Conservation (phyloP, 805 yeast genomes). For the Candida mattraensis region DNA sequence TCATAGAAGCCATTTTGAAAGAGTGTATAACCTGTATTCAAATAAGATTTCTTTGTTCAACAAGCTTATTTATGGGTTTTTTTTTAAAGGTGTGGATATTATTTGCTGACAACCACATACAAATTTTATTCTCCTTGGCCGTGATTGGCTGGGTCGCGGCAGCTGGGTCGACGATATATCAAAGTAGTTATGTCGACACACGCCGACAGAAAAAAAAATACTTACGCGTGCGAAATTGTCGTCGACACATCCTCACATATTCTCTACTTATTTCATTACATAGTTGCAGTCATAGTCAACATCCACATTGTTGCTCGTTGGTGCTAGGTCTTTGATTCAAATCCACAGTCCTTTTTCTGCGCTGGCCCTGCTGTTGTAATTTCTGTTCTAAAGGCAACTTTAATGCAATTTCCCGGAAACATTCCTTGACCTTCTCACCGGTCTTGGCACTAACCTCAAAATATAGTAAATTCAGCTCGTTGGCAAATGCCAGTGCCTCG, state of each 20-base stretch:
- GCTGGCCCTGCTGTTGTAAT: slow-evolving; percentile 20
- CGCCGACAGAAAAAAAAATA: too few species aligned
- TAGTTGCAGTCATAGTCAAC: slow-evolving; percentile 11
- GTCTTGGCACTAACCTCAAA: slow-evolving; percentile 61
- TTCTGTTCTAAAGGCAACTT: slow-evolving; percentile 38
- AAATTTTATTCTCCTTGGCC: slow-evolving; percentile 20
- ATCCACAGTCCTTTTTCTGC: slow-evolving; percentile 30
- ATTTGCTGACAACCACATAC: not conserved
- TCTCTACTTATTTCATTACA: not conserved
- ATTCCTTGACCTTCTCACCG: slow-evolving; percentile 48
- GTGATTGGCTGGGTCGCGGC: slow-evolving; percentile 17
- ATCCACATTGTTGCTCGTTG: slow-evolving; percentile 34
- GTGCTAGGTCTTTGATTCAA: slow-evolving; percentile 32
- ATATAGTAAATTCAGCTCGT: slow-evolving; percentile 49
- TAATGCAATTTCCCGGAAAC: slow-evolving; percentile 51
- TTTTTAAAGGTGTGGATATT: slow-evolving; percentile 1
- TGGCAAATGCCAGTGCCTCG: slow-evolving; percentile 55
- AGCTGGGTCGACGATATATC: too few species aligned
- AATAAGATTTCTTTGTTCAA: slow-evolving; percentile 4
- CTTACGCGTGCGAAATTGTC: too few species aligned
- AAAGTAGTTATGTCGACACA: slow-evolving; percentile 5
- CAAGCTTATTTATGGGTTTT: slow-evolving; percentile 2
- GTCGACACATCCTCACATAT: slow-evolving; percentile 3
- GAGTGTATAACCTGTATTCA: too few species aligned
- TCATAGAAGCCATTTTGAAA: slow-evolving; percentile 52